Percentiles rank a stretch among this genome's conserved stretches.
These are phyloP conservation scores for Zarea fungicola DNA, from an alignment of 2,329 filamentous ascomycete species.

Conservation along the genomic window DNA sequence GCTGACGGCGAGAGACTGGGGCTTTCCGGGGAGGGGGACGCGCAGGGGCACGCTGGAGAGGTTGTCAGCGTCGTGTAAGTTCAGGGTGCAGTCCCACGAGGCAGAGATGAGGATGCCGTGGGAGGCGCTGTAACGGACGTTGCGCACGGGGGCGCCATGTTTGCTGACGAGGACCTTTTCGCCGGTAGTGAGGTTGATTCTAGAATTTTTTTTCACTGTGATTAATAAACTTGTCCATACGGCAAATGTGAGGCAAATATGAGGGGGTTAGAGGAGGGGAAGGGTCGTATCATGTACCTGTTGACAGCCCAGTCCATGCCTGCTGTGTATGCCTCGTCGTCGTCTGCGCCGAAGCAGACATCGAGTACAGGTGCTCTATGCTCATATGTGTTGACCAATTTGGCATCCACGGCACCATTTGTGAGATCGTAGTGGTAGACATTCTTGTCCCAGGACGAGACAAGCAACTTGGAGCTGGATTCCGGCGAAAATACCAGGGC, in stretches of 20 bases:
- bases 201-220: no score
- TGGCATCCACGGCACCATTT: slow-evolving; percentile 48
- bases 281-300: slow-evolving; percentile 44
- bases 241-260: no score
- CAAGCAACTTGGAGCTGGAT: slow-evolving; percentile 71
- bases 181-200: slow-evolving; percentile 65
- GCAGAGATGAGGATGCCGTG: slow-evolving; percentile 79
- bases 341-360: slow-evolving; percentile 80
- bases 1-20: slow-evolving; percentile 77
- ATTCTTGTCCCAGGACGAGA: slow-evolving; percentile 90
- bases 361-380: slow-evolving; percentile 84
- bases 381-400: slow-evolving; percentile 66
- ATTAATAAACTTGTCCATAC: no score
- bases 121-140: slow-evolving; percentile 72
- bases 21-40: slow-evolving; percentile 75
- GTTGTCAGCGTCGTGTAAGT: slow-evolving; percentile 66
- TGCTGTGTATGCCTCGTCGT: slow-evolving; percentile 78
- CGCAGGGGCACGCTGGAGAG: slow-evolving; percentile 51
- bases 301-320: slow-evolving; percentile 84
- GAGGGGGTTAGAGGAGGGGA: no score
- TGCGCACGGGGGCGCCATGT: slow-evolving; percentile 75
- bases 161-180: slow-evolving; percentile 70
- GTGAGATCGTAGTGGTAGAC: slow-evolving; percentile 82
- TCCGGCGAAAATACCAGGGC: slow-evolving; percentile 77
- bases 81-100: slow-evolving; percentile 89